Conservation (phyloP, 345 rosid genomes). For the Raphanus sativus region DNA sequence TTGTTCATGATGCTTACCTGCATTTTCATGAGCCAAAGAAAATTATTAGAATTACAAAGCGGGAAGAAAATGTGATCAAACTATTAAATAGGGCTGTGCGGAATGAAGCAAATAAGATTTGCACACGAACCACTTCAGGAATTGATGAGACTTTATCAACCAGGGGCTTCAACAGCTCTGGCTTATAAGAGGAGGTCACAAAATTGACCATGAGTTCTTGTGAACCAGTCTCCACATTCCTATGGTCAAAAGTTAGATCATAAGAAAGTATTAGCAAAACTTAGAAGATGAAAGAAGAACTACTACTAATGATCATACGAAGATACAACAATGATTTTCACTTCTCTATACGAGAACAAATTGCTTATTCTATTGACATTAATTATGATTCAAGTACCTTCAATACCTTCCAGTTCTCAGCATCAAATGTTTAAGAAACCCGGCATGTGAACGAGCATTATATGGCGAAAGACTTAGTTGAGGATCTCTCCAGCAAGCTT, state of each 20-base stretch:
- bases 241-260: constrained; percentile 38
- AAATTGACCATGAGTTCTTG: constrained; percentile 91
- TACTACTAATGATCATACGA: neutral
- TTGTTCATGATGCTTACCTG: constrained; percentile 90
- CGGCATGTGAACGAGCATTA: constrained; percentile 72
- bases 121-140: constrained; percentile 77
- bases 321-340: constrained; percentile 10
- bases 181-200: constrained; percentile 81
- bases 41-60: neutral
- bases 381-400: constrained; percentile 35
- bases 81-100: neutral
- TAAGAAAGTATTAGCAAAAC: constrained; percentile 20
- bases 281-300: neutral
- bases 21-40: constrained; percentile 9
- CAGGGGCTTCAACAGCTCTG: constrained; percentile 82
- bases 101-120: neutral
- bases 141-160: constrained; percentile 69
- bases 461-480: constrained; percentile 75
- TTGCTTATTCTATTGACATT: neutral
- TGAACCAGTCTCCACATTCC: constrained; percentile 61
- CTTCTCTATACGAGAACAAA: neutral
- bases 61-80: neutral
- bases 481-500: constrained; percentile 86
- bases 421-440: constrained; percentile 93
- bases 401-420: constrained; percentile 92